A percentile compares a stretch with the other conserved stretches of the same genome.
These are phyloP conservation scores for Mortierella sp. DNA, from an alignment of 371 early-diverging fungal genomes.

Conservation along the genomic window DNA sequence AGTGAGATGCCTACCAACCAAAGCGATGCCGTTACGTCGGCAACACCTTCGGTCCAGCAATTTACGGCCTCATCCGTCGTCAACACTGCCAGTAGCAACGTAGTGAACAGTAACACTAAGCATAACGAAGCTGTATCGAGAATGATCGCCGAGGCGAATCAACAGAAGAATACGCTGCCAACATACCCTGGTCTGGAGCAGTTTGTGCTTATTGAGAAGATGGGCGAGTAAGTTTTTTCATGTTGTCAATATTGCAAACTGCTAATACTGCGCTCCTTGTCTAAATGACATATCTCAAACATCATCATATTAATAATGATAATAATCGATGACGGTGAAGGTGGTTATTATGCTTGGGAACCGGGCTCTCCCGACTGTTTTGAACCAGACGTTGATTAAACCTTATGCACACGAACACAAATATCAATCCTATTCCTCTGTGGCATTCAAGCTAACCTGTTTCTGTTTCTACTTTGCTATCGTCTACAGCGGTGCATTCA, in stretches of 20 bases:
- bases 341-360: not conserved
- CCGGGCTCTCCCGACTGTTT: not conserved
- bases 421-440: not conserved
- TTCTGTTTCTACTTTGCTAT: not conserved
- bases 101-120: not conserved
- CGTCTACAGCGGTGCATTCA: slow-evolving; percentile 83
- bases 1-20: not conserved
- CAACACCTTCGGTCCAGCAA: slow-evolving; percentile 19
- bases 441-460: not conserved
- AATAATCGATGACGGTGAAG: not conserved
- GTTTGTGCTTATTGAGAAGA: slow-evolving; percentile 65
- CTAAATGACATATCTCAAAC: not conserved
- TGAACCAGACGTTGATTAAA: not conserved
- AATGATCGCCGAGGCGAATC: slow-evolving; percentile 45
- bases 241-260: not conserved
- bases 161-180: slow-evolving; percentile 61
- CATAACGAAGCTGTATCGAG: slow-evolving; percentile 38
- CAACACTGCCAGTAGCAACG: slow-evolving; percentile 8
- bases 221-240: slow-evolving; percentile 74
- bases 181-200: slow-evolving; percentile 65
- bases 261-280: not conserved
- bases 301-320: not conserved
- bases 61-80: slow-evolving; percentile 12
- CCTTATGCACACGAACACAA: not conserved
- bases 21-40: not conserved